phyloP scores from a whole-genome alignment of 108 stramenopile species.

The Chaetoceros muelleri region DNA sequence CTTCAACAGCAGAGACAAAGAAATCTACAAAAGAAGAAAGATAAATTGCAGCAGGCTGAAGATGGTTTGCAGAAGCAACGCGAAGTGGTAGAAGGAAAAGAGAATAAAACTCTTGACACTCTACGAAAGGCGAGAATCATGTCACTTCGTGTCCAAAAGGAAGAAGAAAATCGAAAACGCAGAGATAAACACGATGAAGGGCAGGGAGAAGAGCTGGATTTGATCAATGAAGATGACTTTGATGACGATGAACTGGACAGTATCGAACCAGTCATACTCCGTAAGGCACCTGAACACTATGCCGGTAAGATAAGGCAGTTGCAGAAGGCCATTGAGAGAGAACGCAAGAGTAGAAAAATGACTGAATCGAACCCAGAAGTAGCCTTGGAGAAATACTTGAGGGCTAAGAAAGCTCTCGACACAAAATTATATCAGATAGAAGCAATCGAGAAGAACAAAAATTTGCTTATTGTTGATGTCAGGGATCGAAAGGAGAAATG shows the following conservation, averaged over 20 bases:
- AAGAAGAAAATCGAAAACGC: constrained; percentile 11
- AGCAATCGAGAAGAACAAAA: constrained; percentile 21
- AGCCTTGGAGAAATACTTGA: constrained; percentile 54
- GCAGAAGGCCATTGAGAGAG: constrained; percentile 42
- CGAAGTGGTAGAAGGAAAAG: constrained; percentile 8
- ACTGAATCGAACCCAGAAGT: constrained; percentile 40
- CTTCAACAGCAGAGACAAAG: constrained; percentile 31
- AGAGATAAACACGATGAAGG: constrained; percentile 4
- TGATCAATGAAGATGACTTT: constrained; percentile 21
- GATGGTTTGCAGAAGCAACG: constrained; percentile 18
- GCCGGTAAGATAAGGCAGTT: constrained; percentile 26
- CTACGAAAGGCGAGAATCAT: constrained; percentile 9
- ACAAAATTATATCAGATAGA: constrained; percentile 44
- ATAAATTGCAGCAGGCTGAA: constrained; percentile 45
- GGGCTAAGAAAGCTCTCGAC: constrained; percentile 43
- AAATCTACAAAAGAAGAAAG: constrained; percentile 32
- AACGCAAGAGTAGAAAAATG: constrained; percentile 43
- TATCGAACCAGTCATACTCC: constrained; percentile 27
- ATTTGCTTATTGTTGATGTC: constrained; percentile 32
- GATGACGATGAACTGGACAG: constrained; percentile 57
- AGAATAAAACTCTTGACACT: constrained; percentile 6
- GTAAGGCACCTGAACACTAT: constrained; percentile 37
- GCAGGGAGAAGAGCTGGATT: constrained; percentile 5
- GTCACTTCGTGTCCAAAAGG: neutral
- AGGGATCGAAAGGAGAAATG: constrained; percentile 37